A percentile compares a stretch with the other conserved stretches of the same genome.
These are phyloP conservation scores for Aspergillus persii DNA, from an alignment of 2,329 filamentous ascomycete genomes.

Conservation along the genomic window DNA sequence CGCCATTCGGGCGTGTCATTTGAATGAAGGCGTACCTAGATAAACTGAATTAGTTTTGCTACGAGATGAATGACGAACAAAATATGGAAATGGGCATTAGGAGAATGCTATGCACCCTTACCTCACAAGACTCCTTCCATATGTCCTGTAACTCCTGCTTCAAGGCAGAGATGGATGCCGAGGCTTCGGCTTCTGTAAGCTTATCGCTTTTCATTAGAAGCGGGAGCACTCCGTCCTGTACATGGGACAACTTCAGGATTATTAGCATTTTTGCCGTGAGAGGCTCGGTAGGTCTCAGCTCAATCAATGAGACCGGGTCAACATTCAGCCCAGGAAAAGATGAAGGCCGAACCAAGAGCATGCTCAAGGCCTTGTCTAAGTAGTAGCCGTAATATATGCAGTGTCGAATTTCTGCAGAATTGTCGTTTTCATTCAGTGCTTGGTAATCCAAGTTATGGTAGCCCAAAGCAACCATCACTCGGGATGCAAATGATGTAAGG, in stretches of 20 bases:
- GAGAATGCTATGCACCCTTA: not conserved
- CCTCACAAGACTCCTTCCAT: constrained; percentile 1
- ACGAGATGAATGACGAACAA: no score
- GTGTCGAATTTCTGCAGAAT: not conserved
- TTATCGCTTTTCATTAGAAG: not conserved
- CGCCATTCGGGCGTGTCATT: not conserved
- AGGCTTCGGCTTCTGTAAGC: not conserved
- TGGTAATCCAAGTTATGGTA: not conserved
- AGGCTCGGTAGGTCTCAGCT: not conserved
- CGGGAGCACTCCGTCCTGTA: not conserved
- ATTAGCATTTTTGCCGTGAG: not conserved
- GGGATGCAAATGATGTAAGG: not conserved
- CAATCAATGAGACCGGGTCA: not conserved
- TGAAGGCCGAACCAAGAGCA: not conserved
- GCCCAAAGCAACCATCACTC: not conserved
- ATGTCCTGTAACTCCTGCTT: constrained; percentile 1
- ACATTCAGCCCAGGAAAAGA: not conserved
- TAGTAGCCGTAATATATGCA: not conserved
- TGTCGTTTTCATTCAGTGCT: not conserved
- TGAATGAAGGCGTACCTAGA: not conserved
- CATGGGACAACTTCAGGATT: not conserved
- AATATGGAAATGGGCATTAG: no score
- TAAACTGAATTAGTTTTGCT: not conserved
- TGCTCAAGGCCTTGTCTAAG: not conserved
- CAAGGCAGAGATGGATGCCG: not conserved